Base-by-base conservation (phyloP, 768 basidiomycete genomes). In the Crassisporium funariophilum region DNA sequence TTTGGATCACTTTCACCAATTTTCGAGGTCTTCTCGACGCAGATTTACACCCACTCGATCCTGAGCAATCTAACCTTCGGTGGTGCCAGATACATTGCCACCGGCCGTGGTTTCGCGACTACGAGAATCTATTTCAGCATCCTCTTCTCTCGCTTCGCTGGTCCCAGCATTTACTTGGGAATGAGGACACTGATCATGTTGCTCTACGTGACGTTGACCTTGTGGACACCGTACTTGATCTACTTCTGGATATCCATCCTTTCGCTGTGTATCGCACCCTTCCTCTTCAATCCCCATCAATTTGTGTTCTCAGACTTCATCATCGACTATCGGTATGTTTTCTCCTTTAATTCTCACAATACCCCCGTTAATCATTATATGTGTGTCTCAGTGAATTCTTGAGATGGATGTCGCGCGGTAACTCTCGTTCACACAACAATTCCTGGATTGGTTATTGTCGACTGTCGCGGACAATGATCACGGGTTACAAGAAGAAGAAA, bases 371-470 rank as follows among this genome's bases (percentile, higher is more conserved):
- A n/a, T 57, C n/a, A 38, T 29, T 22, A 23, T 6, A 33, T 44
- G 43, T 43, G 36, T 49, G 20, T 35, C 31, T 20, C 63, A 91
- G 95, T 57, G 95, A 98, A 72, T 98, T 94, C 73, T 72, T 99
- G 54, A 82, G 97, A 53, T 99, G 97, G 97, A 98, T 99, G 95
- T 95, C 86, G 24, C 83, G 97, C 41, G 97, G 97, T 44, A 99
- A 99, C 73, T 98, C 97, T 29, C 81, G 94, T 23, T 92, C 93
- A 16, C 97, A 99, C 68, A 89, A 82, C 59, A 99, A 98, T 67
- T 97, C 95, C 4, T 99, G 97, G 97, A 95, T 98, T 55, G 95
- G 97, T 0, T 99, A 98, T 68, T 99, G 97, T 66, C 91, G 97
- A 43, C 75, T 99, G 36, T 93, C 93, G n/a, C 79, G 97, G 41